Conservation (phyloP, 2,329 filamentous ascomycete species). For the Cucurbitaria berberidis region DNA sequence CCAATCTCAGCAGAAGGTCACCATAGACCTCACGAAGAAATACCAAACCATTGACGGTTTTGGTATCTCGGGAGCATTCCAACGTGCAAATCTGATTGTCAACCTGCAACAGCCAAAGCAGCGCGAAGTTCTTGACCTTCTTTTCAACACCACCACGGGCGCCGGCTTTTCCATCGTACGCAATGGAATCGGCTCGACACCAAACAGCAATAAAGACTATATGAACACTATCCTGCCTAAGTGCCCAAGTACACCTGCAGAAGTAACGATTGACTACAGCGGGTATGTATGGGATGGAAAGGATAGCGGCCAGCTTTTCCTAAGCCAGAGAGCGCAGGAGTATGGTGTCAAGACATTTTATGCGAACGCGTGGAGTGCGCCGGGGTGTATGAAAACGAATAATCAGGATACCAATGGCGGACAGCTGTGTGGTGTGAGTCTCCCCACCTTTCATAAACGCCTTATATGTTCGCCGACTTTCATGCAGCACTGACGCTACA, state of each 20-base stretch:
- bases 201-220: conserved; percentile 50
- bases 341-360: conserved; percentile 57
- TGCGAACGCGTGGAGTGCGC: conserved; percentile 59
- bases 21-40: conserved; percentile 50
- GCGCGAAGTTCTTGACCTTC: conserved; percentile 51
- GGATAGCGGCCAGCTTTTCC: conserved; percentile 57
- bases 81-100: conserved; percentile 54
- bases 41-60: conserved; percentile 58
- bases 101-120: conserved; percentile 51
- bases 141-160: conserved; percentile 55
- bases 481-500: neutral
- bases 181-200: conserved; percentile 55
- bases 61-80: conserved; percentile 55
- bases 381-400: conserved; percentile 61
- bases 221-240: conserved; percentile 40
- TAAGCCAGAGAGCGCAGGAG: conserved; percentile 56
- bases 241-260: conserved; percentile 27
- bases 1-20: conserved; percentile 41
- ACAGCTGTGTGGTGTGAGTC: conserved; percentile 54
- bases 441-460: conserved; percentile 4
- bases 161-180: conserved; percentile 56
- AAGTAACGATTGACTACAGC: conserved; percentile 10
- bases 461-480: neutral
- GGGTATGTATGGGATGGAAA: conserved; percentile 38
- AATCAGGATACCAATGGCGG: conserved; percentile 53